Evolutionary conservation across 1,139 yeast species (phyloP).

Genomic region (Saccharomyces pastorianus): DNA sequence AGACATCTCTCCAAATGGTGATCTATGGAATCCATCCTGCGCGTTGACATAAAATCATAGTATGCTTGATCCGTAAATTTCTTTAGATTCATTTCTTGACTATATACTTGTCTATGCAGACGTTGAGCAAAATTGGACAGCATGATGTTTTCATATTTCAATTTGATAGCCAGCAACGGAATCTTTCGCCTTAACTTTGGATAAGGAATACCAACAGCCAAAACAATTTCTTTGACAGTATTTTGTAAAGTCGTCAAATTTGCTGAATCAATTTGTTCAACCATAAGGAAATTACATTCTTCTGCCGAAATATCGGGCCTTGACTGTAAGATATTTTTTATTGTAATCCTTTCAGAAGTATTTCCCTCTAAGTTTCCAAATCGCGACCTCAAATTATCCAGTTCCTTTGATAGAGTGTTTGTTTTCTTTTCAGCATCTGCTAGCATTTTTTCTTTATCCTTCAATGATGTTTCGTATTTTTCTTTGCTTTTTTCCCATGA

Average conservation of each 20-base stretch:
- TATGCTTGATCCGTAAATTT: slow-evolving; percentile 20
- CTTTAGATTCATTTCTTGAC: slow-evolving; percentile 22
- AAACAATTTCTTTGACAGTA: slow-evolving; percentile 27
- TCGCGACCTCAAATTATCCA: neutral
- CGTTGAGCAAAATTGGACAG: slow-evolving; percentile 28
- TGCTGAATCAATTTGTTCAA: slow-evolving; percentile 1
- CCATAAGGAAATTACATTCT: neutral
- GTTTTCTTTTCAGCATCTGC: neutral
- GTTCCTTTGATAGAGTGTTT: neutral
- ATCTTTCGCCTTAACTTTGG: slow-evolving; percentile 25
- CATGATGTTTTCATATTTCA: slow-evolving; percentile 26
- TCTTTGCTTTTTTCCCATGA: neutral
- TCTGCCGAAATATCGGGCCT: neutral
- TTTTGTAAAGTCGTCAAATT: slow-evolving; percentile 23
- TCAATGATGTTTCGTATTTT: neutral
- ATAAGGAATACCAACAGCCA: slow-evolving; percentile 30
- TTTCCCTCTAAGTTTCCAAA: neutral
- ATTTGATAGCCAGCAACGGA: slow-evolving; percentile 25
- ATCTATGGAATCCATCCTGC: slow-evolving; percentile 15
- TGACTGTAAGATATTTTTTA: neutral
- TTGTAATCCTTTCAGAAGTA: neutral
- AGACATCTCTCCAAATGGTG: slow-evolving; percentile 23
- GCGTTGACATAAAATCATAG: slow-evolving; percentile 15
- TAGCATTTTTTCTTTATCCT: neutral
- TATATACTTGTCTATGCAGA: slow-evolving; percentile 23